A percentile compares a stretch with the other conserved stretches of the same genome.
These are phyloP conservation scores for Boletus rubropictus DNA, from an alignment of 768 basidiomycete species.

Conservation along the genomic window DNA sequence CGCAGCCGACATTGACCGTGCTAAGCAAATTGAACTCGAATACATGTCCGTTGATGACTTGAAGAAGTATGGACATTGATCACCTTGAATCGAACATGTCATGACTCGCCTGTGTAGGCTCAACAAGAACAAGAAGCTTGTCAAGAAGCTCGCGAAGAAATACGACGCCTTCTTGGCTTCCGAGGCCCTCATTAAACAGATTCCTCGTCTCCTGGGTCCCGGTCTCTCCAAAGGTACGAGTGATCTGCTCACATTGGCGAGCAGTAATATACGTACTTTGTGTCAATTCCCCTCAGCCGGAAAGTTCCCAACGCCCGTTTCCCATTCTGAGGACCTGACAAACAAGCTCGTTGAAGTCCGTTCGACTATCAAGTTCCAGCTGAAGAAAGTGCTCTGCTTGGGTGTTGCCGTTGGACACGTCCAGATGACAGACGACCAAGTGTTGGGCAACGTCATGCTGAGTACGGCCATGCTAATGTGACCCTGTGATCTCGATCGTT, in stretches of 20 bases:
- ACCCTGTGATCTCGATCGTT: neutral
- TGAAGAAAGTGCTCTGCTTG: slow-evolving; percentile 98
- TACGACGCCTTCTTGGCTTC: slow-evolving; percentile 99
- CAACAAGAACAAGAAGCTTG: slow-evolving; percentile 99
- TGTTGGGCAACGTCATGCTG: slow-evolving; percentile 96
- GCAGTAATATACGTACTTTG: neutral
- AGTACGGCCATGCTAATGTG: slow-evolving; percentile 47
- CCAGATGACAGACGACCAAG: slow-evolving; percentile 96
- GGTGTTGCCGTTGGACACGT: slow-evolving; percentile 98
- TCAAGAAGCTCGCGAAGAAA: slow-evolving; percentile 99
- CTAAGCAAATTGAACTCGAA: slow-evolving; percentile 95
- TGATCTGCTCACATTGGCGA: neutral
- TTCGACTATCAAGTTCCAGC: slow-evolving; percentile 99
- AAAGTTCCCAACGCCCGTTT: slow-evolving; percentile 97
- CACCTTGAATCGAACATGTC: neutral
- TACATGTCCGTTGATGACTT: slow-evolving; percentile 99
- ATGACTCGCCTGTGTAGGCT: slow-evolving; percentile 46
- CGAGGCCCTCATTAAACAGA: slow-evolving; percentile 98
- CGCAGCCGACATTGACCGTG: slow-evolving; percentile 97
- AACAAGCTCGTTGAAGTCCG: slow-evolving; percentile 94
- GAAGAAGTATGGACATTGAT: slow-evolving; percentile 72
- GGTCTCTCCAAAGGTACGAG: slow-evolving; percentile 92
- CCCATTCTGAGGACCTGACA: slow-evolving; percentile 81
- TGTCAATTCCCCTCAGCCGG: slow-evolving; percentile 56
- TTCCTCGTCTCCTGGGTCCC: slow-evolving; percentile 98